These are phyloP conservation scores for Plasmodium gonderi DNA, from an alignment of 169 alveolate species.

Conservation along the genomic window DNA sequence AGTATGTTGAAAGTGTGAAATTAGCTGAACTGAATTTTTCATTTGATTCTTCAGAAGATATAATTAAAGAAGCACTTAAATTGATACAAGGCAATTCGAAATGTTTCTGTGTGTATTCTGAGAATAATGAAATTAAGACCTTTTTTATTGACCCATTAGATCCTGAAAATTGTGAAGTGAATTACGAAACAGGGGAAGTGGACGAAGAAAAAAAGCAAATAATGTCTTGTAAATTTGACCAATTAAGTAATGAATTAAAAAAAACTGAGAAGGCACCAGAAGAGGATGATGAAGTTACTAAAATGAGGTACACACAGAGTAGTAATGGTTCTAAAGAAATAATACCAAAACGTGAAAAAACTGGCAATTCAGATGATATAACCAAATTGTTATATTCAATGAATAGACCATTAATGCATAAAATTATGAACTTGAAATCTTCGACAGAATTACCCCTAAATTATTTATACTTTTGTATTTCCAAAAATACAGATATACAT, in stretches of 20 bases:
- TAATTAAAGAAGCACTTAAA: constrained; percentile 20
- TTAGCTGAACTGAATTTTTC: constrained; percentile 20
- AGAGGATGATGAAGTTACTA: too few relatives aligned
- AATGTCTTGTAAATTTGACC: too few relatives aligned
- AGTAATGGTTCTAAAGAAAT: neutral
- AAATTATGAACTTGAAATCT: constrained; percentile 18
- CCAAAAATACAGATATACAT: constrained; percentile 55
- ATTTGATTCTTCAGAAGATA: constrained; percentile 53
- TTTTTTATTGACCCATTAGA: constrained; percentile 43
- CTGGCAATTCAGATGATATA: neutral
- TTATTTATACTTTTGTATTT: constrained; percentile 45
- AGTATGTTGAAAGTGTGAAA: constrained; percentile 47
- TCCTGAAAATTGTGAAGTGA: constrained; percentile 40
- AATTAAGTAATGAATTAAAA: too few relatives aligned
- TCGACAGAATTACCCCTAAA: constrained; percentile 41
- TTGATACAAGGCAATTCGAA: constrained; percentile 21
- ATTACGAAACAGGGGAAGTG: neutral
- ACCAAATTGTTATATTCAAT: neutral
- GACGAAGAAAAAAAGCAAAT: neutral
- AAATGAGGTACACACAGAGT: too few relatives aligned
- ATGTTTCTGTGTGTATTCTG: constrained; percentile 40
- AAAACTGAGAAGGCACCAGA: too few relatives aligned
- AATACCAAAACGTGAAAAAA: neutral
- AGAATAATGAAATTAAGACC: constrained; percentile 31
- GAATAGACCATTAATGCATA: constrained; percentile 17